A percentile compares a stretch with the other conserved stretches of the same genome.
phyloP scores from a whole-genome alignment of 306 rosid genomes.

The Adenanthera pavonina region DNA sequence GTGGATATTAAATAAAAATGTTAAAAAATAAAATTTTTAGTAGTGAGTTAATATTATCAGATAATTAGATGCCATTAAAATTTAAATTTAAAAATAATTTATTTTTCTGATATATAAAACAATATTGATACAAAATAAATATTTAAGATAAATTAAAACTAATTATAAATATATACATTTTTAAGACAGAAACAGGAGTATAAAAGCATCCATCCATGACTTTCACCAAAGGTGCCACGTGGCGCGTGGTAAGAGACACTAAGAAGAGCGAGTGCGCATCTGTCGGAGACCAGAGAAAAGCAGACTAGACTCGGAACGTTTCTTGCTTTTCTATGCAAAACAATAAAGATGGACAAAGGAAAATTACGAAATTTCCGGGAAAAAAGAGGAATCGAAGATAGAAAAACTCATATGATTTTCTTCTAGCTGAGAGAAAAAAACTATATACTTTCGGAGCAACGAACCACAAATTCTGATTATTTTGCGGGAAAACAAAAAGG shows the following conservation, averaged over 20 bases:
- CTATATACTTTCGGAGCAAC: constrained; percentile 26
- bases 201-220: not conserved
- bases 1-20: too few relatives aligned
- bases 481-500: not conserved
- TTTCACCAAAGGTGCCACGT: constrained; percentile 26
- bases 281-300: constrained; percentile 38
- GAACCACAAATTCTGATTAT: constrained; percentile 39
- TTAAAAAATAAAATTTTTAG: too few relatives aligned
- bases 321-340: constrained; percentile 22
- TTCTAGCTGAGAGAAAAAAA: constrained; percentile 38
- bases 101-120: too few relatives aligned
- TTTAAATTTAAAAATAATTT: too few relatives aligned
- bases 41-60: too few relatives aligned
- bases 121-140: too few relatives aligned
- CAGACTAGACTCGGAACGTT: constrained; percentile 25
- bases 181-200: not conserved
- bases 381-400: constrained; percentile 23
- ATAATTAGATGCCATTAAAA: too few relatives aligned
- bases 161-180: not conserved
- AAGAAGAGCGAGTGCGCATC: constrained; percentile 38
- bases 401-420: constrained; percentile 28
- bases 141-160: not conserved
- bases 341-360: constrained; percentile 20
- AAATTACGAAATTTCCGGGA: constrained; percentile 55
- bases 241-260: constrained; percentile 23